These are phyloP conservation scores for Sclerotinia glacialis DNA, from an alignment of 2,329 filamentous ascomycete species.

Conservation along the genomic window DNA sequence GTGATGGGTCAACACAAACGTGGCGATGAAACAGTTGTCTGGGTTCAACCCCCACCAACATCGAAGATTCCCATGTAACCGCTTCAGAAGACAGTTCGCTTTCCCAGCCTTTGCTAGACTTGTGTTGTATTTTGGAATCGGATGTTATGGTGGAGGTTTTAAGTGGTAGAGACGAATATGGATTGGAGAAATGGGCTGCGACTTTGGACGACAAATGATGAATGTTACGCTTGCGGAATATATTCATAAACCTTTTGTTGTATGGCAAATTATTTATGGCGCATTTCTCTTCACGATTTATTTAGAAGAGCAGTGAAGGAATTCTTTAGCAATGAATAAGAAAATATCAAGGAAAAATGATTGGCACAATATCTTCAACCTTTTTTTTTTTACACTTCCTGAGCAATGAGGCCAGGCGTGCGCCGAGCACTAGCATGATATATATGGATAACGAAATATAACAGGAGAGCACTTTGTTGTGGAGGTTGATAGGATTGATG, in stretches of 20 bases:
- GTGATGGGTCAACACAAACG: neutral
- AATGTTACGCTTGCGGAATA: neutral
- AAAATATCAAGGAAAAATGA: neutral
- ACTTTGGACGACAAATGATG: rapidly evolving
- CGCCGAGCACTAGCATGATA: too few relatives aligned
- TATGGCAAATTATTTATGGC: too few relatives aligned
- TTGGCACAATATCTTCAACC: too few relatives aligned
- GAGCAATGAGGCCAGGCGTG: neutral
- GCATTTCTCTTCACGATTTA: neutral
- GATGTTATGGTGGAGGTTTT: too few relatives aligned
- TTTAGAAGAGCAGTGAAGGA: neutral
- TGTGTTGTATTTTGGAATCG: neutral
- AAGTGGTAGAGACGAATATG: too few relatives aligned
- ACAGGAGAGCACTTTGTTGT: too few relatives aligned
- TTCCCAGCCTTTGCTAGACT: neutral
- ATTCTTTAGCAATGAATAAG: neutral
- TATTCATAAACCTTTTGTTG: neutral
- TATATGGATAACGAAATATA: too few relatives aligned
- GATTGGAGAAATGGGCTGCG: too few relatives aligned
- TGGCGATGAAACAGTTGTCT: neutral
- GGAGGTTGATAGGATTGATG: neutral
- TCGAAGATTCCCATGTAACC: neutral
- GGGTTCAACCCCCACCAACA: neutral
- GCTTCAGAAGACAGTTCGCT: rapidly evolving
- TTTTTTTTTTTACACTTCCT: neutral